Evolutionary conservation across 1,139 yeast species (phyloP).

Genomic region (Saccharomyces hybrid): DNA sequence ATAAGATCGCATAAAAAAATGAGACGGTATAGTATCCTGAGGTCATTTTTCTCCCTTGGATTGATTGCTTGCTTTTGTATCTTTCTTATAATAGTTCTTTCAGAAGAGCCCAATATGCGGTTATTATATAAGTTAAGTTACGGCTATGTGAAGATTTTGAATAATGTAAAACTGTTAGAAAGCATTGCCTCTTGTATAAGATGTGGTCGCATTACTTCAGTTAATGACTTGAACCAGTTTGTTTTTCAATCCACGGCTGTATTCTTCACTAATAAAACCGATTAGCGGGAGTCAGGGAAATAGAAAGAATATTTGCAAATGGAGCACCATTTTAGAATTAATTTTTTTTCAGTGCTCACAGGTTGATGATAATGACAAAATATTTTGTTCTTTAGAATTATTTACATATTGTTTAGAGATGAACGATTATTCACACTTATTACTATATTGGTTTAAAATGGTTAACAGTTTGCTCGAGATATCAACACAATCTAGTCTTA

Average conservation of each 20-base stretch:
- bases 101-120: not conserved
- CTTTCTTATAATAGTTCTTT: not conserved
- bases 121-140: not conserved
- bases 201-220: not conserved
- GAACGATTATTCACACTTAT: no score
- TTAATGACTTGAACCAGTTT: not conserved
- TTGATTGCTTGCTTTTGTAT: not conserved
- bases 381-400: not conserved
- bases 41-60: not conserved
- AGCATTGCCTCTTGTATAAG: not conserved
- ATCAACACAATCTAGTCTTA: no score
- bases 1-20: not conserved
- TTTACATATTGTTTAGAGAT: no score
- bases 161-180: not conserved
- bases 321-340: not conserved
- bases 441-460: no score
- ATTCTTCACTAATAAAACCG: not conserved
- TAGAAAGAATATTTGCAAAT: not conserved
- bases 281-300: not conserved
- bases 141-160: not conserved
- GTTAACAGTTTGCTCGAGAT: no score
- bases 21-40: not conserved
- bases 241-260: not conserved
- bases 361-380: not conserved
- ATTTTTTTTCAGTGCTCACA: not conserved